These are phyloP conservation scores for Coemansia sp. DNA, from an alignment of 192 early-diverging fungal genomes.

Conservation along the genomic window DNA sequence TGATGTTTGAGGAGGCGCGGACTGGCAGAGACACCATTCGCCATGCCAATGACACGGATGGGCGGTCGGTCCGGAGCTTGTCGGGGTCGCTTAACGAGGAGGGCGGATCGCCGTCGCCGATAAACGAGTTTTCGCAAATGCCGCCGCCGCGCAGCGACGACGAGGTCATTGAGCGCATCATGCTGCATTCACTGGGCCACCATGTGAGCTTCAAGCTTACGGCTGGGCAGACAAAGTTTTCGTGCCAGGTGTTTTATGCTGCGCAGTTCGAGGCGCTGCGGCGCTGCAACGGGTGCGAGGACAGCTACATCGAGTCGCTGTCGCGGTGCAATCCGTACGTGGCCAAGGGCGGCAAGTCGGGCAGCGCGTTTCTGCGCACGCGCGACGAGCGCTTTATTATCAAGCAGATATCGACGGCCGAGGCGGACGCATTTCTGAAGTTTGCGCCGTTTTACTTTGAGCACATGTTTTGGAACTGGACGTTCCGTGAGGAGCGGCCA, in stretches of 20 bases:
- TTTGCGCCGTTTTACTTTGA: slow-evolving; percentile 94
- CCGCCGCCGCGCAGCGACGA: slow-evolving; percentile 7
- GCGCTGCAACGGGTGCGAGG: slow-evolving; percentile 78
- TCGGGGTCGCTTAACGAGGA: background rate
- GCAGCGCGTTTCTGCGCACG: slow-evolving; percentile 88
- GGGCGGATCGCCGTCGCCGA: slow-evolving; percentile 8
- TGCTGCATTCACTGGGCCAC: slow-evolving; percentile 36
- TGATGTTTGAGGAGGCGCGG: slow-evolving; percentile 31
- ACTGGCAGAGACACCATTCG: slow-evolving; percentile 6
- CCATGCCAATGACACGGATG: background rate
- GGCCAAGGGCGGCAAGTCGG: slow-evolving; percentile 85
- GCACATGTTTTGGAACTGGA: slow-evolving; percentile 56
- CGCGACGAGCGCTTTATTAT: slow-evolving; percentile 89
- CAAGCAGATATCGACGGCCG: slow-evolving; percentile 82
- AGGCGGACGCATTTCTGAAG: slow-evolving; percentile 82
- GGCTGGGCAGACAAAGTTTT: slow-evolving; percentile 73
- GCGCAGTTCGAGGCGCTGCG: slow-evolving; percentile 92
- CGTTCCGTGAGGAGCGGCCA: slow-evolving; percentile 55
- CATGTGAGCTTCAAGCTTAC: slow-evolving; percentile 58
- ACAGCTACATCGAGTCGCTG: slow-evolving; percentile 80
- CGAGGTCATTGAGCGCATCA: slow-evolving; percentile 28
- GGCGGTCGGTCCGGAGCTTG: background rate
- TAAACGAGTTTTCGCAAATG: slow-evolving; percentile 26
- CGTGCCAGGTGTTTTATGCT: slow-evolving; percentile 89
- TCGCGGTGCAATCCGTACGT: slow-evolving; percentile 86